Conservation (phyloP, 768 basidiomycete species). For the Sporobolomyces roseus region DNA sequence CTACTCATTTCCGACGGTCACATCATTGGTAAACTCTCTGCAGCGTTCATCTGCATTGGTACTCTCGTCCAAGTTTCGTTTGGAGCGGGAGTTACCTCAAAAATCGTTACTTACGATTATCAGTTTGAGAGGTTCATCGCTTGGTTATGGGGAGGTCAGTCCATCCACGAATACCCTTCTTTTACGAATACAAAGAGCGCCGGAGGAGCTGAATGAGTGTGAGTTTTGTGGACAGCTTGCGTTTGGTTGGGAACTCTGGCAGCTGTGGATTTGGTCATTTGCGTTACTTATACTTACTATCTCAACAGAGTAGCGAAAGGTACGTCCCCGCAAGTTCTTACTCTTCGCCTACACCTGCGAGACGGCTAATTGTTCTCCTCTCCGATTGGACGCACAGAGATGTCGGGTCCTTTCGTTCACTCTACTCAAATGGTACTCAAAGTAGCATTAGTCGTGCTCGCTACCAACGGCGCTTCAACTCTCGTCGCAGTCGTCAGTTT, state of each 20-base stretch:
- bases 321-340: not conserved
- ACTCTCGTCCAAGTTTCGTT: slow-evolving; percentile 19
- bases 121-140: slow-evolving; percentile 15
- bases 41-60: not conserved
- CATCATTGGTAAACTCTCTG: not conserved
- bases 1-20: slow-evolving; percentile 13
- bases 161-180: no score
- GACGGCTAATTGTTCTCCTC: not conserved
- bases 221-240: slow-evolving; percentile 7
- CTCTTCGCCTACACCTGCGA: not conserved
- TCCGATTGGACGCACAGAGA: not conserved
- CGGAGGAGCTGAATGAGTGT: no score
- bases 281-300: slow-evolving; percentile 2
- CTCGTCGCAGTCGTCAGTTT: slow-evolving; percentile 13
- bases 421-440: slow-evolving; percentile 13
- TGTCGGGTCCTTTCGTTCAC: slow-evolving; percentile 27
- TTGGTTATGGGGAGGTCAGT: slow-evolving; percentile 21
- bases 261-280: not conserved
- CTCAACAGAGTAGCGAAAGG: slow-evolving; percentile 13
- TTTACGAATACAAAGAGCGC: no score
- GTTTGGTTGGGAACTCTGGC: slow-evolving; percentile 24
- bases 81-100: slow-evolving; percentile 7
- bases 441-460: slow-evolving; percentile 17
- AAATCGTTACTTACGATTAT: slow-evolving; percentile 25
- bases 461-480: slow-evolving; percentile 17